Evolutionary conservation across 2,329 filamentous ascomycete genomes (phyloP), one percentile per base, ranked within the genome.

Genomic region (Fusarium oxysporum): DNA sequence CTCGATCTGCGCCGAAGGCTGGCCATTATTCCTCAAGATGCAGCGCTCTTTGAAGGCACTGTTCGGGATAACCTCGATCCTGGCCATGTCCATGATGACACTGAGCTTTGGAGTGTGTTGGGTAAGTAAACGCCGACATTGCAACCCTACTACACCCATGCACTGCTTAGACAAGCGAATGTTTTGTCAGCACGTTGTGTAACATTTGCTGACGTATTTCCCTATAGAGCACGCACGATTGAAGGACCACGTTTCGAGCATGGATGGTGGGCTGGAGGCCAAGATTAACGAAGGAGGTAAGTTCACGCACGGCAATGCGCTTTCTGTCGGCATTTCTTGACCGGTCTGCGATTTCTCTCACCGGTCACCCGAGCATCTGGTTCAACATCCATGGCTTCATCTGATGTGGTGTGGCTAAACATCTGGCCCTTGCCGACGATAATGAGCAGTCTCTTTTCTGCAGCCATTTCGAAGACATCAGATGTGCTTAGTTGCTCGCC

Each of bases 11-110:
- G 96, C 62, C 90, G 95, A 62, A 92, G 96, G 65, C 87, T 99
- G 53, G 96, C 96, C 61, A 99, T 99, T 79, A 99, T 99, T 75
- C 96, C 97, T 8, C 96, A 99, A 81, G 97, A 99, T 83, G 96
- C 96, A 35, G 96, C 96, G 72, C 89, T 99, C 70, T 99, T 99
- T 78, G 94, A 97, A 82, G 95, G 95, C 56, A 95, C 93, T 13
- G 90, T 99, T 71, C 91, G 96, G 74, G 96, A 99, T 83, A 99
- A 99, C 80, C 88, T 98, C 43, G 96, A 99, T 80, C 97, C 97
- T 30, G 94, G 93, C 33, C 93, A 97, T 81, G 94, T 97, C 61
- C 95, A 97, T 79, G 96, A 98, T 82, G 97, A 99, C 82, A 97
- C 95, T 9, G 96, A 98, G 80, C 87, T 99, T 38, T 99, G 96